Evolutionary conservation across 2,329 filamentous ascomycete species (phyloP), one percentile per base, ranked within the genome.

Genomic region (Microdochium bolleyi): DNA sequence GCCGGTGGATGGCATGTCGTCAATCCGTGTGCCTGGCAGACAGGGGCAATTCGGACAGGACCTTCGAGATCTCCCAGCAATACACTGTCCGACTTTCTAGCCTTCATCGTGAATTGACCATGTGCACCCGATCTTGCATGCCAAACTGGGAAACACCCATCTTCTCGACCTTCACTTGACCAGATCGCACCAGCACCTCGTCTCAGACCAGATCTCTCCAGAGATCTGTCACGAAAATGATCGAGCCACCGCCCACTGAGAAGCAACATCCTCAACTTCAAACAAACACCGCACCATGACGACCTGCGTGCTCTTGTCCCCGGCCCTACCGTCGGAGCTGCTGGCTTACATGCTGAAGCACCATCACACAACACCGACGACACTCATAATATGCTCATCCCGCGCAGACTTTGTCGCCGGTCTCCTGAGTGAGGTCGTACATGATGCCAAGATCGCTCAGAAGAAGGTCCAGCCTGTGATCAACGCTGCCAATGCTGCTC

Each of bases 341-440:
- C 74, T 95, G 49, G 72, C 78, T 51, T 78, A 84, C 63, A 69
- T 92, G 51, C 69, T 92, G 51, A 46, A 46, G 41, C 67, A 77
- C 3, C 67, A 75, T 38, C 76, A 84, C 54, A 59, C 66, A 3
- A 67, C 79, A 52, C 80, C 81, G 2, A 86, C 84, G 1, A 87
- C 83, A 0, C 67, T 96, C 48, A 67, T 96, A 54, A 71, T 96
- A 56, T 91, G 89, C 67, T 82, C 79, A 16, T 74, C 82, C 0
- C 82, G 79, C 54, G 70, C 78, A 0, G 74, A 77, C 2, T 95
- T 96, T 61, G 66, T 91, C 11, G 64, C 75, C 2, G 73, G 82
- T 21, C 72, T 92, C 21, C 61, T 73, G 37, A 62, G 73, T 13
- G 76, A 83, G 25, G 63, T 83, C 49, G 62, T 34, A 24, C 49